These are phyloP conservation scores for Begonia peltatifolia DNA, from an alignment of 306 rosid genomes.

Conservation along the genomic window DNA sequence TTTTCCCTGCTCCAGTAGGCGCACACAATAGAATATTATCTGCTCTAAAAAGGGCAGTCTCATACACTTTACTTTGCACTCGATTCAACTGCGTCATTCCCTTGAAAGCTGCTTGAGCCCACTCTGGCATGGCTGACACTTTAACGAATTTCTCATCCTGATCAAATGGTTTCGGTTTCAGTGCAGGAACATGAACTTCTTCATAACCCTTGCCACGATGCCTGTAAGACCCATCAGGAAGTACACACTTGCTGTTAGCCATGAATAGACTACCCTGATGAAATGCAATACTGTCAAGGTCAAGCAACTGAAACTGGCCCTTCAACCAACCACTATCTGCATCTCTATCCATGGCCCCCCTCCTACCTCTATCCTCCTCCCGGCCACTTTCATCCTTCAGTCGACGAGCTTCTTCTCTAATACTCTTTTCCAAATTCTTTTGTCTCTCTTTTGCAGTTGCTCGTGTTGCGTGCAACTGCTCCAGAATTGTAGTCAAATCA, in stretches of 20 bases:
- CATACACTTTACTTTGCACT: conserved; percentile 85
- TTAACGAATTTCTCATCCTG: conserved; percentile 54
- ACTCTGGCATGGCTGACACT: conserved; percentile 70
- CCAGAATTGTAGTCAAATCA: conserved; percentile 65
- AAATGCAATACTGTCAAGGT: conserved; percentile 69
- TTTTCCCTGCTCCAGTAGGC: conserved; percentile 98
- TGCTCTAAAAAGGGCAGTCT: conserved; percentile 57
- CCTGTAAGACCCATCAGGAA: conserved; percentile 75
- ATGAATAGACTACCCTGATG: conserved; percentile 56
- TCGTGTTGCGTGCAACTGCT: conserved; percentile 82
- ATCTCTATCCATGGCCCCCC: conserved; percentile 60
- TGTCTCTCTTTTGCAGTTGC: conserved; percentile 88
- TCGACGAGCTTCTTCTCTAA: conserved; percentile 80
- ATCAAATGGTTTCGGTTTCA: conserved; percentile 62
- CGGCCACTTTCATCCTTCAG: conserved; percentile 72
- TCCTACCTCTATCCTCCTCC: conserved; percentile 56
- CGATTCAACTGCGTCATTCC: conserved; percentile 91
- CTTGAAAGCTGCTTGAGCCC: conserved; percentile 89
- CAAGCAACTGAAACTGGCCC: conserved; percentile 72
- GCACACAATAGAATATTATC: conserved; percentile 83
- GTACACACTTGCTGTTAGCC: conserved; percentile 56
- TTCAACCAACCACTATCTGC: conserved; percentile 66
- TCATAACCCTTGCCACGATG: conserved; percentile 69
- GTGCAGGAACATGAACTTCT: conserved; percentile 80
- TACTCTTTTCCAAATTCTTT: conserved; percentile 79